Evolutionary conservation across 345 rosid species (phyloP).

Genomic region (Eutrema heterophyllum): DNA sequence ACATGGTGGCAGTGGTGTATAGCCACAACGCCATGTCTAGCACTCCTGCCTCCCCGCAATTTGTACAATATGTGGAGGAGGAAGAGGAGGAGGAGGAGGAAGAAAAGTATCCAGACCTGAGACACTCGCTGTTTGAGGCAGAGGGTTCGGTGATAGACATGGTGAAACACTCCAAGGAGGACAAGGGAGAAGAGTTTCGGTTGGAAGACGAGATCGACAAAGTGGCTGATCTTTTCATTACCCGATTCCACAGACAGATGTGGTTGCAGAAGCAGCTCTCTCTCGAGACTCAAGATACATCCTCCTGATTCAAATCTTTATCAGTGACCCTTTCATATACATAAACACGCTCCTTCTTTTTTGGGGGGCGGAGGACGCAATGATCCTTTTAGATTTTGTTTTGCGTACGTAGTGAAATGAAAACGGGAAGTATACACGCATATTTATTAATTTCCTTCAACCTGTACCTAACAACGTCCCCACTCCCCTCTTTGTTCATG

Average conservation of each 20-base stretch:
- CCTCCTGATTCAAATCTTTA: not conserved
- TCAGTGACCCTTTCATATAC: not conserved
- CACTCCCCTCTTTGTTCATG: not conserved
- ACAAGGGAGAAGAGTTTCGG: constrained; percentile 60
- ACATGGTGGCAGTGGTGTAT: constrained; percentile 22
- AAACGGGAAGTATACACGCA: not conserved
- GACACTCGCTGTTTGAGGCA: constrained; percentile 49
- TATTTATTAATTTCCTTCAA: not conserved
- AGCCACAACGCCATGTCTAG: constrained; percentile 20
- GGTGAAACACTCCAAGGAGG: constrained; percentile 60
- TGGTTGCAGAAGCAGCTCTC: constrained; percentile 78
- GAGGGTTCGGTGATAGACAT: constrained; percentile 71
- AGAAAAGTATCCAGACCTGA: constrained; percentile 50
- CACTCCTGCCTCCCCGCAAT: constrained; percentile 24
- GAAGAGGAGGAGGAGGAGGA: constrained; percentile 23
- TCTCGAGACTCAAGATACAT: constrained; percentile 17
- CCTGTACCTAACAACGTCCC: constrained; percentile 4
- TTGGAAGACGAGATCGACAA: constrained; percentile 83
- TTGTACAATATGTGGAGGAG: constrained; percentile 2
- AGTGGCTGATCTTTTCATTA: constrained; percentile 74
- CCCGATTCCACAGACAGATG: constrained; percentile 60
- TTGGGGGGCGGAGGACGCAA: not conserved
- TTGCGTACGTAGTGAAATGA: not conserved
- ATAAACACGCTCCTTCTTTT: not conserved
- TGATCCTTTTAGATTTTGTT: constrained; percentile 17